Percentiles rank a stretch among this genome's conserved stretches.
Evolutionary conservation across 306 rosid species (phyloP).

Genomic region (Medicago ruthenica): DNA sequence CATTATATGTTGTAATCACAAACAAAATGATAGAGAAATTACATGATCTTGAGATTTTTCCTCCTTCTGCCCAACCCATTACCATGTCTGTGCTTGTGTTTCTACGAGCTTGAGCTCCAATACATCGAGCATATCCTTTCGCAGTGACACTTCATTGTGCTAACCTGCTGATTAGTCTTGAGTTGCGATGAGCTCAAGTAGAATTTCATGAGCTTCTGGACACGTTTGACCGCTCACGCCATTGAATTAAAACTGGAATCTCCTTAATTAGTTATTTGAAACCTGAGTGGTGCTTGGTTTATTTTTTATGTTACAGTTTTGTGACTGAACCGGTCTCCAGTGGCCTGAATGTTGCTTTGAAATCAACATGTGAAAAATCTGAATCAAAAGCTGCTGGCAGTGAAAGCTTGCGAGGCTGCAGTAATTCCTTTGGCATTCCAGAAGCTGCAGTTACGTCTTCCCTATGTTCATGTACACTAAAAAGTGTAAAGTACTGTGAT

Average conservation of each 20-base stretch:
- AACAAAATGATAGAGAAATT: slow-evolving; percentile 1
- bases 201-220: slow-evolving; percentile 29
- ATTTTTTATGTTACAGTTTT: slow-evolving; percentile 61
- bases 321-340: slow-evolving; percentile 63
- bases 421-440: slow-evolving; percentile 64
- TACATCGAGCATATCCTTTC: slow-evolving; percentile 28
- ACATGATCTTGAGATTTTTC: slow-evolving; percentile 18
- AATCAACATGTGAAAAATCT: slow-evolving; percentile 56
- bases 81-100: neutral
- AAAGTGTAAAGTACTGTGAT: slow-evolving; percentile 46
- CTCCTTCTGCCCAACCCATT: neutral
- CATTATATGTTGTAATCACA: slow-evolving; percentile 2
- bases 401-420: slow-evolving; percentile 44
- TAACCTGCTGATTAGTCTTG: slow-evolving; percentile 13
- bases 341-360: slow-evolving; percentile 77
- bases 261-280: neutral
- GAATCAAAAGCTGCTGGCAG: slow-evolving; percentile 43
- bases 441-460: slow-evolving; percentile 51
- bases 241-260: neutral
- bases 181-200: slow-evolving; percentile 8
- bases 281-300: slow-evolving; percentile 21
- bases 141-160: neutral
- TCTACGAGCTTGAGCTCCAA: neutral
- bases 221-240: neutral
- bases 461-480: slow-evolving; percentile 45